Percentiles rank a stretch among this genome's conserved stretches.
phyloP scores from a whole-genome alignment of 2,329 filamentous ascomycete genomes.

The Trichophyton rubrum region DNA sequence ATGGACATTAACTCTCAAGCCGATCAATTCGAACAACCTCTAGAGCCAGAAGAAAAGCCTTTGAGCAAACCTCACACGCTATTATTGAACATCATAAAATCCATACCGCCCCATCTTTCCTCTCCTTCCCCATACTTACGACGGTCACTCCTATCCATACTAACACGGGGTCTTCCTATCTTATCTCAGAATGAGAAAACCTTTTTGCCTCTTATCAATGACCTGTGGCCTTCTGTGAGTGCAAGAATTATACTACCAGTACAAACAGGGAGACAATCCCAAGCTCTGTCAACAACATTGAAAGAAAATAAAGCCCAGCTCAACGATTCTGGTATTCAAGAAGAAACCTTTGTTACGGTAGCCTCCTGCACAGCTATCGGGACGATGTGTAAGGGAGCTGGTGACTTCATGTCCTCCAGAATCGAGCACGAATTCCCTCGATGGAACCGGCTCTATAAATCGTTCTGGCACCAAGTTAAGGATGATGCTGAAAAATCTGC shows the following conservation, averaged over 20 bases:
- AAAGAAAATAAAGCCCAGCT: constrained; percentile 21
- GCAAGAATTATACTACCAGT: constrained; percentile 26
- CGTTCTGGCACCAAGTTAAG: constrained; percentile 27
- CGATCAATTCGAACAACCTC: constrained; percentile 24
- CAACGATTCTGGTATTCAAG: constrained; percentile 20
- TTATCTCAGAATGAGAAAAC: constrained; percentile 65
- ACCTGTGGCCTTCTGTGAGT: constrained; percentile 70
- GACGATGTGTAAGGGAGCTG: constrained; percentile 57
- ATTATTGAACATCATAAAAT: constrained; percentile 64
- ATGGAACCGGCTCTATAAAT: constrained; percentile 31
- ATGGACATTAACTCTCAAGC: constrained; percentile 15
- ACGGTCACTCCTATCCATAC: constrained; percentile 62
- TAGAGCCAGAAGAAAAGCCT: constrained; percentile 48
- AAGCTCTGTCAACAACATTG: constrained; percentile 13
- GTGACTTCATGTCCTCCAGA: constrained; percentile 66
- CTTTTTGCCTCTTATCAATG: constrained; percentile 80
- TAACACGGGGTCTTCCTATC: constrained; percentile 58
- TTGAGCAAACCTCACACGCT: constrained; percentile 66
- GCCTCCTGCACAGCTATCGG: constrained; percentile 58
- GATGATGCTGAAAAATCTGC: constrained; percentile 26
- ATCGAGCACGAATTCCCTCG: constrained; percentile 55
- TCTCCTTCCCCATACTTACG: constrained; percentile 70
- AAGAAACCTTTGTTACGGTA: constrained; percentile 45
- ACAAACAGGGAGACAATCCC: constrained; percentile 46
- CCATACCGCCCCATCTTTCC: constrained; percentile 84